A percentile compares a stretch with the other conserved stretches of the same genome.
Evolutionary conservation across 108 stramenopile genomes (phyloP).

Genomic region (Aurantiochytrium sp.): DNA sequence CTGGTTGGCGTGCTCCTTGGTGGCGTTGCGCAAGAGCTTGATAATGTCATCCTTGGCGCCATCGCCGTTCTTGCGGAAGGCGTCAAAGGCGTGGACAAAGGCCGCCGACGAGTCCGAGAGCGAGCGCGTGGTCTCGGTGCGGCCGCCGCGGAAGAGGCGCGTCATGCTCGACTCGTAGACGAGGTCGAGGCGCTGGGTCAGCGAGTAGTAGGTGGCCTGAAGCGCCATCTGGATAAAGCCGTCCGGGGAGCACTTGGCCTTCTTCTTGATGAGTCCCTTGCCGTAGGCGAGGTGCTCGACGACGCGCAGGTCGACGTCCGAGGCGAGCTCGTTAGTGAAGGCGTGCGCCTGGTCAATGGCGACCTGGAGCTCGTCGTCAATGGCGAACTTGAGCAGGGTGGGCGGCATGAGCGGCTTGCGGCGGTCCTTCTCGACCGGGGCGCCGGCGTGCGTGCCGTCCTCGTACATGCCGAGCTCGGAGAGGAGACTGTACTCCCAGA

Average conservation of each 20-base stretch:
- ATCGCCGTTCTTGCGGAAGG: neutral
- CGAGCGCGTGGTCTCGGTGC: conserved; percentile 34
- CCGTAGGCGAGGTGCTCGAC: conserved; percentile 16
- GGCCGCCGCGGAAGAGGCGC: conserved; percentile 31
- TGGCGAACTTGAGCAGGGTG: neutral
- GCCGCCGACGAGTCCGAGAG: neutral
- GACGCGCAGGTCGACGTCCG: conserved; percentile 24
- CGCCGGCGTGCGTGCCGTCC: neutral
- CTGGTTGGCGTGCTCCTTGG: neutral
- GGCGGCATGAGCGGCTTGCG: neutral
- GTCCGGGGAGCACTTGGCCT: neutral
- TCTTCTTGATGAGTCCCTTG: conserved; percentile 41
- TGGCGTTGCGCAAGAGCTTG: neutral
- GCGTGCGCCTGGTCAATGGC: neutral
- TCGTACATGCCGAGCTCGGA: neutral
- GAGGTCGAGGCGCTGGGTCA: conserved; percentile 17
- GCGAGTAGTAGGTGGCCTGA: conserved; percentile 28
- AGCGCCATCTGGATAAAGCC: conserved; percentile 34
- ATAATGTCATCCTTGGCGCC: neutral
- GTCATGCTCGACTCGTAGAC: conserved; percentile 38
- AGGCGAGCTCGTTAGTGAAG: neutral
- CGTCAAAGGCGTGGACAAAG: conserved; percentile 31
- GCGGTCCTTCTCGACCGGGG: neutral
- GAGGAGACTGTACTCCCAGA: neutral
- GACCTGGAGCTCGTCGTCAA: neutral